Evolutionary conservation across 768 basidiomycete genomes (phyloP), one percentile per base, ranked within the genome.

Genomic region (Kwoniella bestiolae): DNA sequence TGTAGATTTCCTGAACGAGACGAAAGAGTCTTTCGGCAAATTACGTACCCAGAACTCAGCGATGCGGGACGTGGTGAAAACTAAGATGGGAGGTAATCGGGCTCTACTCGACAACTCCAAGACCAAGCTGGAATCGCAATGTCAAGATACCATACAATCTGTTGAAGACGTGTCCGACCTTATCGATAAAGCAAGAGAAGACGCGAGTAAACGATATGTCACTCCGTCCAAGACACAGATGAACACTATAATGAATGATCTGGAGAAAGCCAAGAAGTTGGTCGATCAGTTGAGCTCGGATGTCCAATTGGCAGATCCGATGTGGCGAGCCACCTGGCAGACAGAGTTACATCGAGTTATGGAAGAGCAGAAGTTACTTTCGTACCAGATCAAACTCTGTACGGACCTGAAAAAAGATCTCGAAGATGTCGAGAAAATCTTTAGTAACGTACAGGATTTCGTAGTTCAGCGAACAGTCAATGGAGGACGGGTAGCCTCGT

Each of bases 241-340:
- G 82, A 88, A 87, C 77, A 83, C 82, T 38, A 86, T 94, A 79
- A 86, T 87, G 77, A 87, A 86, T 67, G 90, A 92, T 69, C 85
- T 96, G 62, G 84, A 85, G 29, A 81, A 85, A 23, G 86, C 89
- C 28, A 85, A 87, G 18, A 80, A 82, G 9, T 90, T 94, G 82
- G 84, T 97, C 47, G 85, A 88, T 67, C 89, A 87, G 73, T 83
- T 98, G 63, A 87, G 87, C 74, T 87, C 89, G 71, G 92, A 95
- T 80, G 90, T 97, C 71, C 86, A 88, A 72, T 90, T 91, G 11
- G 86, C 94, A 75, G 92, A 90, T 75, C 93, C 95, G 46, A 92
- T 91, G 86, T 99, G 95, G 95, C 91, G 94, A 85, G 93, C 94
- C 85, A 97, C 94, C 21, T 99, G 95, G 95, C 91, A 91, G 75